These are phyloP conservation scores for Malania oleifera DNA, from an alignment of 164 flowering plant genomes.

Conservation along the genomic window DNA sequence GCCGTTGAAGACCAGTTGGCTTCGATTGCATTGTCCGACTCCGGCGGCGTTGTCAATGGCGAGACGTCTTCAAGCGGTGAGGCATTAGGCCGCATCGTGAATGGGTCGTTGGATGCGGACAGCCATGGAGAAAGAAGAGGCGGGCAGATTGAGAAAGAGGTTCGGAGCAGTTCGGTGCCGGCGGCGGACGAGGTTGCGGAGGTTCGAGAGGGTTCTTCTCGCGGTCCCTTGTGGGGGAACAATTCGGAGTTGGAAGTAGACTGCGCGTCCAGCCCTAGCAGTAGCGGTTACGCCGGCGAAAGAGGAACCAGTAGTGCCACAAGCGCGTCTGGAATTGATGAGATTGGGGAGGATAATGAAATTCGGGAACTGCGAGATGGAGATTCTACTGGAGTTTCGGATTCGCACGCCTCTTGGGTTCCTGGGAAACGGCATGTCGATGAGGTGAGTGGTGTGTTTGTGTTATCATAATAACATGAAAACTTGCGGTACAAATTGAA, in stretches of 20 bases:
- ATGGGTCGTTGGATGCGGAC: conserved; percentile 9
- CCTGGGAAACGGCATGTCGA: conserved; percentile 56
- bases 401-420: conserved; percentile 32
- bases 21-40: conserved; percentile 18
- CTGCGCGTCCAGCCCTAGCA: conserved; percentile 63
- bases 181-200: conserved; percentile 10
- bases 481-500: neutral
- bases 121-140: neutral
- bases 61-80: conserved; percentile 1
- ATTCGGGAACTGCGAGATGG: conserved; percentile 23
- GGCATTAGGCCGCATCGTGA: neutral
- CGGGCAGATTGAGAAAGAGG: conserved; percentile 11
- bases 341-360: conserved; percentile 31
- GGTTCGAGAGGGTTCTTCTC: conserved; percentile 5
- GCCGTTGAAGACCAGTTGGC: conserved; percentile 23
- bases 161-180: neutral
- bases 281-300: conserved; percentile 90
- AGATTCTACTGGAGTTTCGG: conserved; percentile 22
- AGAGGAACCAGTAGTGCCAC: conserved; percentile 62
- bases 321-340: conserved; percentile 44
- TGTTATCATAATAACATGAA: neutral
- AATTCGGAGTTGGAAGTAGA: conserved; percentile 43
- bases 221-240: conserved; percentile 23
- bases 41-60: neutral
- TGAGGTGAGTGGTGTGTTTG: conserved; percentile 42